A percentile compares a stretch with the other conserved stretches of the same genome.
phyloP scores from a whole-genome alignment of 129 eudicot species.

The Erigeron canadensis region DNA sequence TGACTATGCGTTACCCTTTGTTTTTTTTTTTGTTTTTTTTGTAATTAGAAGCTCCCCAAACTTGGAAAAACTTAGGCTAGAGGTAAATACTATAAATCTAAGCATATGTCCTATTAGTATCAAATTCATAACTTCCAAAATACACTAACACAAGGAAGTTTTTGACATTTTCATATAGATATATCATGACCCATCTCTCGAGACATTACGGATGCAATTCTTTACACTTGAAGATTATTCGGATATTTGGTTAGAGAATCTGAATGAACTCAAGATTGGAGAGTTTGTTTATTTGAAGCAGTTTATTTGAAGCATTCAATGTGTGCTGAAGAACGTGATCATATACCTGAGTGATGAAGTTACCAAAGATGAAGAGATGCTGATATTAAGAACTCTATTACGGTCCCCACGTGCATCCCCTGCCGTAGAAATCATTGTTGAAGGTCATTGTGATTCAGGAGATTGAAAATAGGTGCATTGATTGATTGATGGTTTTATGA shows the following conservation, averaged over 20 bases:
- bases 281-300: neutral
- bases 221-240: neutral
- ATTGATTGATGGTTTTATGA: too few species aligned
- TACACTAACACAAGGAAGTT: neutral
- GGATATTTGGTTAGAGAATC: neutral
- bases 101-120: neutral
- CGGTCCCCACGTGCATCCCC: conserved; percentile 1
- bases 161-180: neutral
- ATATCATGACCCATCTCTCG: neutral
- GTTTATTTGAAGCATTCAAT: neutral
- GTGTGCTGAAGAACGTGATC: neutral
- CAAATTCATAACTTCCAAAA: neutral
- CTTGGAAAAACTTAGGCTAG: neutral
- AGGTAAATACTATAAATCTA: neutral
- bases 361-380: neutral
- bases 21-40: neutral
- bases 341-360: neutral
- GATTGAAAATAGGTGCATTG: too few species aligned
- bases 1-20: neutral
- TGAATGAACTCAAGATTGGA: neutral
- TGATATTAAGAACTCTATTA: neutral
- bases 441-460: neutral
- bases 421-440: neutral
- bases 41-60: neutral
- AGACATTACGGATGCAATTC: neutral